These are phyloP conservation scores for Ganoderma lucidum DNA, from an alignment of 1,284 basidiomycete species.

Conservation along the genomic window DNA sequence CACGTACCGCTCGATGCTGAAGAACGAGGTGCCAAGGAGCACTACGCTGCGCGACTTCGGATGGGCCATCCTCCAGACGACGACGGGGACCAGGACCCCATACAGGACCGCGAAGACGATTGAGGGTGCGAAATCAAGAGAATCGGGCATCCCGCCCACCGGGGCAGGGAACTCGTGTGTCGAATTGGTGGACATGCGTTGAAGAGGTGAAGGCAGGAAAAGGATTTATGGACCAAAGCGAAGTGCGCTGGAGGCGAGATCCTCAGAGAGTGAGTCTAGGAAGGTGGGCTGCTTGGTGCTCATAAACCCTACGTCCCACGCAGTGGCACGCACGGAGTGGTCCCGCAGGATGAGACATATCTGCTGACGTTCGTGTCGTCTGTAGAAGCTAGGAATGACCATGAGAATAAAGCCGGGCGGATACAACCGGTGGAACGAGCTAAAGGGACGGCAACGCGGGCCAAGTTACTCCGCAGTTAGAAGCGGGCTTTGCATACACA, in stretches of 20 bases:
- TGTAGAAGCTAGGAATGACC: too few relatives aligned
- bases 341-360: background rate
- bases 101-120: slow-evolving; percentile 27
- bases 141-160: slow-evolving; percentile 4
- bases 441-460: background rate
- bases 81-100: slow-evolving; percentile 27
- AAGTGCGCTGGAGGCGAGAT: background rate
- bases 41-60: slow-evolving; percentile 25
- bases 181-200: background rate
- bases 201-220: background rate
- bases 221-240: background rate
- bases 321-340: background rate
- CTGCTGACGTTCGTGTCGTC: background rate
- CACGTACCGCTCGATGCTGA: slow-evolving; percentile 31
- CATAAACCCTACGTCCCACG: background rate
- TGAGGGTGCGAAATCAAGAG: background rate
- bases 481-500: background rate
- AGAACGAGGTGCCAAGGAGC: slow-evolving; percentile 25
- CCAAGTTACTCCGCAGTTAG: background rate
- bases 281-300: background rate
- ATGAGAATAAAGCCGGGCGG: background rate
- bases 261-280: background rate
- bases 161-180: slow-evolving; percentile 11
- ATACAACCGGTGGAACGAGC: background rate
- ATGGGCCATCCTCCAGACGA: slow-evolving; percentile 24